These are phyloP conservation scores for Boechera retrofracta DNA, from an alignment of 345 rosid species.

Conservation along the genomic window DNA sequence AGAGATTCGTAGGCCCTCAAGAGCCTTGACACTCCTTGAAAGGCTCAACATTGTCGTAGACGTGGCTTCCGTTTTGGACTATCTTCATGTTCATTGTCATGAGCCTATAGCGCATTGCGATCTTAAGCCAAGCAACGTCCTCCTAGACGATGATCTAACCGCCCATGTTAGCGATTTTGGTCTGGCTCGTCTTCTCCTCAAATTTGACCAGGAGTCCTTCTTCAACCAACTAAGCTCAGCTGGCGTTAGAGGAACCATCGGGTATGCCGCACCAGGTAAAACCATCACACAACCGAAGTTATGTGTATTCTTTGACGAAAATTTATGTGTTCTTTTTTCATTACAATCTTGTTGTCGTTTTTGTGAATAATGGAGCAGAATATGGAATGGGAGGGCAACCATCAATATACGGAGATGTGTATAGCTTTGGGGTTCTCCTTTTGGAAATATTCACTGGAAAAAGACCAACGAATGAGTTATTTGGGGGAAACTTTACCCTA, in stretches of 20 bases:
- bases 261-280: slow-evolving; percentile 38
- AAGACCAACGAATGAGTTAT: slow-evolving; percentile 38
- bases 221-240: slow-evolving; percentile 5
- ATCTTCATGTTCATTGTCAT: slow-evolving; percentile 20
- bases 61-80: slow-evolving; percentile 30
- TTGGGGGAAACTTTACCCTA: slow-evolving; percentile 31
- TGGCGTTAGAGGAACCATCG: slow-evolving; percentile 21
- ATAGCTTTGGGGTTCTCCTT: slow-evolving; percentile 6
- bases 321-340: background rate
- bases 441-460: slow-evolving; percentile 17
- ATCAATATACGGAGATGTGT: slow-evolving; percentile 21
- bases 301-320: too few relatives aligned
- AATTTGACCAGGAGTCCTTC: background rate
- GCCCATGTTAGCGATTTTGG: slow-evolving; percentile 40
- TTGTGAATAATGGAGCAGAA: slow-evolving; percentile 20
- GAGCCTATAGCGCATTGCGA: slow-evolving; percentile 25
- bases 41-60: slow-evolving; percentile 44
- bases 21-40: slow-evolving; percentile 36
- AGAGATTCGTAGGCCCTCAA: background rate
- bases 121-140: slow-evolving; percentile 32
- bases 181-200: slow-evolving; percentile 13
- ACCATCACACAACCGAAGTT: background rate
- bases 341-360: background rate
- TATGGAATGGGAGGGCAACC: slow-evolving; percentile 47
- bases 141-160: slow-evolving; percentile 1